These are phyloP conservation scores for Colletotrichum gigasporum DNA, from an alignment of 2,329 filamentous ascomycete genomes.

Conservation along the genomic window DNA sequence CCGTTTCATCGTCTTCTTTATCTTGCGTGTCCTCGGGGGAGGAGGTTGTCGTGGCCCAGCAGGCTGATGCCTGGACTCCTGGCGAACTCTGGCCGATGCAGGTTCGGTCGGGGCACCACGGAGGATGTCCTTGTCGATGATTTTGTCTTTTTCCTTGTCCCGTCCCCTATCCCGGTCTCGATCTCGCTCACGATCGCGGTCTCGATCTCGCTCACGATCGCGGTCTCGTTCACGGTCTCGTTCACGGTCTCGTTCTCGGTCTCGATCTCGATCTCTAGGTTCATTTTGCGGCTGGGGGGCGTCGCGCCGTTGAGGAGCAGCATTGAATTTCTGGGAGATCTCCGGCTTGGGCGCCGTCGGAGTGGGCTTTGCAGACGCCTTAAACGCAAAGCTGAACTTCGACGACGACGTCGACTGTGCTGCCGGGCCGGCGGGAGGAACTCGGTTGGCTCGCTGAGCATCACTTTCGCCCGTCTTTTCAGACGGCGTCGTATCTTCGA, in stretches of 20 bases:
- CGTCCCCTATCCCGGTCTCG: slow-evolving; percentile 42
- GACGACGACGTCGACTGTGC: slow-evolving; percentile 56
- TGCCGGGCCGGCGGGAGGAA: slow-evolving; percentile 64
- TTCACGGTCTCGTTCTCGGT: slow-evolving; percentile 39
- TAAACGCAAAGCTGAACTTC: slow-evolving; percentile 95
- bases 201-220: slow-evolving; percentile 35
- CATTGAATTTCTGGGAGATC: slow-evolving; percentile 75
- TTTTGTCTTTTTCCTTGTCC: slow-evolving; percentile 48
- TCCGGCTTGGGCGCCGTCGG: slow-evolving; percentile 69
- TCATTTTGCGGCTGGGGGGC: slow-evolving; percentile 44
- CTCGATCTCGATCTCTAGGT: slow-evolving; percentile 19
- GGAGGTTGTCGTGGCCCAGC: slow-evolving; percentile 44
- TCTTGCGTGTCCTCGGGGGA: slow-evolving; percentile 66
- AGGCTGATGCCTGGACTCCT: slow-evolving; percentile 42
- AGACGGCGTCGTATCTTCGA: slow-evolving; percentile 63
- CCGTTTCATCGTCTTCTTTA: slow-evolving; percentile 75
- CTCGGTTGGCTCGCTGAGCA: slow-evolving; percentile 64
- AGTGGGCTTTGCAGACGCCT: slow-evolving; percentile 71
- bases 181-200: slow-evolving; percentile 44
- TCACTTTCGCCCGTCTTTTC: slow-evolving; percentile 55
- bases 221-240: slow-evolving; percentile 35
- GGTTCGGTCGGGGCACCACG: slow-evolving; percentile 63
- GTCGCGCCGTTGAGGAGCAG: slow-evolving; percentile 61
- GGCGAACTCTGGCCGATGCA: slow-evolving; percentile 55
- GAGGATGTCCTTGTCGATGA: slow-evolving; percentile 57